These are phyloP conservation scores for Magnusiomyces tetraspermus DNA, from an alignment of 1,139 yeast genomes.

Conservation along the genomic window DNA sequence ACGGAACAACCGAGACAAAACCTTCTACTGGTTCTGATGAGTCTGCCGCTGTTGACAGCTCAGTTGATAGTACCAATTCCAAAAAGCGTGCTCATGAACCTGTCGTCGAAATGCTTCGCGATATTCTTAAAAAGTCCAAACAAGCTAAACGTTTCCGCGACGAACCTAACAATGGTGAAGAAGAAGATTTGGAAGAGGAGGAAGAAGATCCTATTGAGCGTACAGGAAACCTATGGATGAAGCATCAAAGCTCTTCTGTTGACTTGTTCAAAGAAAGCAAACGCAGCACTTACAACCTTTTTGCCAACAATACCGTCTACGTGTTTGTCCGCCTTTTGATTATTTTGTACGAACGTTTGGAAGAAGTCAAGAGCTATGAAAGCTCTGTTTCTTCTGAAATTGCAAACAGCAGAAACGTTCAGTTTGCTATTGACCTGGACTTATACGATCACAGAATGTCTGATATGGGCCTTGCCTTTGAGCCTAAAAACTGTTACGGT, in stretches of 20 bases:
- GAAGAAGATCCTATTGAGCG: slow-evolving; percentile 35
- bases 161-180: slow-evolving; percentile 25
- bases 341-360: slow-evolving; percentile 68
- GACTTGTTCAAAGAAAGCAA: slow-evolving; percentile 14
- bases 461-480: slow-evolving; percentile 67
- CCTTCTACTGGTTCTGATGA: neutral
- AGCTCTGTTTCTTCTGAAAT: slow-evolving; percentile 64
- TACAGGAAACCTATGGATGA: slow-evolving; percentile 62
- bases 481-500: slow-evolving; percentile 61
- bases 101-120: slow-evolving; percentile 43
- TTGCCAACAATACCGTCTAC: slow-evolving; percentile 85
- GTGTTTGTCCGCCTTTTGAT: slow-evolving; percentile 83
- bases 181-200: slow-evolving; percentile 26
- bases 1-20: neutral
- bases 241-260: slow-evolving; percentile 14
- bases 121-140: slow-evolving; percentile 60
- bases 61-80: slow-evolving; percentile 10
- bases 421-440: slow-evolving; percentile 83
- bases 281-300: slow-evolving; percentile 52
- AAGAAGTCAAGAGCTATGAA: slow-evolving; percentile 63
- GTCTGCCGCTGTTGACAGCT: no score
- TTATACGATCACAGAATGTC: slow-evolving; percentile 72
- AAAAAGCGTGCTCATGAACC: slow-evolving; percentile 36
- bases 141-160: slow-evolving; percentile 18
- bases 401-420: slow-evolving; percentile 47